Conservation (phyloP, 2,329 filamentous ascomycete genomes). For the Blastomyces percursus region DNA sequence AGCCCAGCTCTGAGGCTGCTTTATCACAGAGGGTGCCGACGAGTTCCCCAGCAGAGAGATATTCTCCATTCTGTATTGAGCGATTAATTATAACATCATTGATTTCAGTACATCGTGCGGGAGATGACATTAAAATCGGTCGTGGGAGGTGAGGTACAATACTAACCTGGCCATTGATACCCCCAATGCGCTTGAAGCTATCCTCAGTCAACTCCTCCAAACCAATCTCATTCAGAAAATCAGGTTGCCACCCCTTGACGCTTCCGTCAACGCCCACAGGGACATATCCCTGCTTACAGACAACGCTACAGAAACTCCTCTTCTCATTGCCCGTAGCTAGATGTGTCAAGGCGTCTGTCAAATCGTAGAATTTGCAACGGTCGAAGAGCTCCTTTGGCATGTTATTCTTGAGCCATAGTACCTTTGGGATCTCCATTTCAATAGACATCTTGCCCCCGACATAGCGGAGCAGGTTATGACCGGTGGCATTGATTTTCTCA, state of each 20-base stretch:
- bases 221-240: conserved; percentile 80
- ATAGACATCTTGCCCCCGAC: conserved; percentile 98
- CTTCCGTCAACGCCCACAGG: conserved; percentile 96
- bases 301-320: conserved; percentile 86
- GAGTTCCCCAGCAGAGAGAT: conserved; percentile 81
- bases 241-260: conserved; percentile 95
- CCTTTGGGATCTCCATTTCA: conserved; percentile 99
- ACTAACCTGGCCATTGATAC: conserved; percentile 77
- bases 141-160: too few relatives aligned
- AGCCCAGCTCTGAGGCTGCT: conserved; percentile 70
- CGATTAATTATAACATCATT: neutral
- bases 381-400: conserved; percentile 88
- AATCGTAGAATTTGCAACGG: conserved; percentile 92
- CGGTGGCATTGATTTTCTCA: conserved; percentile 81
- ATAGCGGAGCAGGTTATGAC: conserved; percentile 87
- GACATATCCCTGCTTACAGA: conserved; percentile 95
- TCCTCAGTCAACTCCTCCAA: conserved; percentile 74
- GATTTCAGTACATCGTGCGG: neutral
- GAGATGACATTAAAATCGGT: conserved; percentile 16
- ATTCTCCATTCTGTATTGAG: conserved; percentile 47
- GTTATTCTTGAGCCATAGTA: conserved; percentile 96
- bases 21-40: conserved; percentile 76
- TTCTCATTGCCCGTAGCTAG: conserved; percentile 87
- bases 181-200: conserved; percentile 85
- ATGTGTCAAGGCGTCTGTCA: conserved; percentile 86